Percentiles rank a stretch among this genome's conserved stretches.
phyloP scores from a whole-genome alignment of 2,329 filamentous ascomycete genomes.

The Ophiostoma piceae region DNA sequence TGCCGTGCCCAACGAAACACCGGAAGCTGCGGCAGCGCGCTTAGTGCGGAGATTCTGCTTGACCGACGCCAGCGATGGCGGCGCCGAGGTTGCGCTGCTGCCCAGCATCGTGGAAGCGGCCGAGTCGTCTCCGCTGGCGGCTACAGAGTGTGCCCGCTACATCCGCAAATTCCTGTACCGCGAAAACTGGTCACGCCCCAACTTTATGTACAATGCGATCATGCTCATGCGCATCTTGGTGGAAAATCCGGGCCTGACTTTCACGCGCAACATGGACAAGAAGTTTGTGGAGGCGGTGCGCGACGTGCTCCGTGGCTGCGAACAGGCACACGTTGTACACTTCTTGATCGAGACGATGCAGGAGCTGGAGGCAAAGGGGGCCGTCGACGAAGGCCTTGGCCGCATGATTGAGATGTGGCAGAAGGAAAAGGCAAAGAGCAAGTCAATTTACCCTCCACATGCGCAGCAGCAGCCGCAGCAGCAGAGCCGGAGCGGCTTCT shows the following conservation, averaged over 20 bases:
- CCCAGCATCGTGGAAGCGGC: conserved; percentile 91
- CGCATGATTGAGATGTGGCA: conserved; percentile 80
- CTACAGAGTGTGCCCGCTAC: conserved; percentile 70
- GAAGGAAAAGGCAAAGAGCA: conserved; percentile 69
- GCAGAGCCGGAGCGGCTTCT: background rate
- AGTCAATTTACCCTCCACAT: conserved; percentile 42
- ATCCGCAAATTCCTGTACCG: conserved; percentile 78
- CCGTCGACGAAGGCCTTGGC: conserved; percentile 66
- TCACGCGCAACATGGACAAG: conserved; percentile 84
- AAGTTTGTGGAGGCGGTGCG: conserved; percentile 75
- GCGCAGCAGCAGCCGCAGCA: conserved; percentile 33
- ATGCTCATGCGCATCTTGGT: conserved; percentile 90
- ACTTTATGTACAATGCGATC: conserved; percentile 89
- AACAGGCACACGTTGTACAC: conserved; percentile 73
- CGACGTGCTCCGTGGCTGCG: conserved; percentile 63
- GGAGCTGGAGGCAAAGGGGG: conserved; percentile 65
- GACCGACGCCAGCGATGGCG: conserved; percentile 33
- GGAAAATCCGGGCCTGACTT: conserved; percentile 85
- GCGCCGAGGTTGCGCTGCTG: conserved; percentile 86
- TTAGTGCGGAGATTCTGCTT: conserved; percentile 25
- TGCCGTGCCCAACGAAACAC: conserved; percentile 21
- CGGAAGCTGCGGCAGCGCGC: conserved; percentile 23
- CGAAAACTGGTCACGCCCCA: conserved; percentile 59
- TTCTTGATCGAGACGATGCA: conserved; percentile 84
- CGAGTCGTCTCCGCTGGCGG: conserved; percentile 84